Percentiles rank a stretch among this genome's conserved stretches.
Conservation (phyloP, 2,329 filamentous ascomycete genomes). For the Claviceps sp. region DNA sequence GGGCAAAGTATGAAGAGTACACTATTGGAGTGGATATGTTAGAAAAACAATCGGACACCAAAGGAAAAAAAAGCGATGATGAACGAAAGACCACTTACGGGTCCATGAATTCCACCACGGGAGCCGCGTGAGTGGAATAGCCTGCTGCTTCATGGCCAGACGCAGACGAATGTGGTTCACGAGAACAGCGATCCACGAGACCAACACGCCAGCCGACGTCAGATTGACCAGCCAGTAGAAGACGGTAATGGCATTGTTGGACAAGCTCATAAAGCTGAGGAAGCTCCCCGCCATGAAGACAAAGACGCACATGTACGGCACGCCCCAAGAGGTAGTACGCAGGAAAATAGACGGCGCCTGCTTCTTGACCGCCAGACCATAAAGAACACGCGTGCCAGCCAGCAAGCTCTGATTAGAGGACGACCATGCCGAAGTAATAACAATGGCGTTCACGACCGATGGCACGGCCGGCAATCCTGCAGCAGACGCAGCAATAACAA, state of each 20-base stretch:
- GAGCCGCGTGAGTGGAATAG: conserved; percentile 32
- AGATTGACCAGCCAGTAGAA: conserved; percentile 53
- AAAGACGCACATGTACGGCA: conserved; percentile 46
- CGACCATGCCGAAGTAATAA: conserved; percentile 55
- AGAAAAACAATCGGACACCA: not conserved
- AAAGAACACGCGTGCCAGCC: conserved; percentile 54
- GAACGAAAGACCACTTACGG: conserved; percentile 25
- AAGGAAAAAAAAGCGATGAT: not conserved
- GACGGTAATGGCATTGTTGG: conserved; percentile 44
- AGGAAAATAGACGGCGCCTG: conserved; percentile 52
- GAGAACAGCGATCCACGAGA: conserved; percentile 50
- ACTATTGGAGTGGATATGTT: conserved; percentile 20
- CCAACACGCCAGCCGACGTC: conserved; percentile 47
- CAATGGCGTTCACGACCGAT: conserved; percentile 62
- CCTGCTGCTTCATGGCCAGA: conserved; percentile 40
- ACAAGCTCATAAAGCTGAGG: conserved; percentile 44
- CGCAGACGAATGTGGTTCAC: conserved; percentile 45
- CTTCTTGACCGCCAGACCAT: conserved; percentile 51
- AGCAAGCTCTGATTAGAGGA: conserved; percentile 49
- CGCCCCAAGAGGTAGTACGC: conserved; percentile 45
- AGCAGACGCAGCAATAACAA: conserved; percentile 57
- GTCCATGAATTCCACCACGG: conserved; percentile 54
- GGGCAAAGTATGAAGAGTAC: conserved; percentile 45
- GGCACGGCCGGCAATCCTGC: conserved; percentile 56
- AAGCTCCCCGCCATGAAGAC: conserved; percentile 40